These are phyloP conservation scores for Yarrowia sp. DNA, from an alignment of 805 yeast genomes.

Conservation along the genomic window DNA sequence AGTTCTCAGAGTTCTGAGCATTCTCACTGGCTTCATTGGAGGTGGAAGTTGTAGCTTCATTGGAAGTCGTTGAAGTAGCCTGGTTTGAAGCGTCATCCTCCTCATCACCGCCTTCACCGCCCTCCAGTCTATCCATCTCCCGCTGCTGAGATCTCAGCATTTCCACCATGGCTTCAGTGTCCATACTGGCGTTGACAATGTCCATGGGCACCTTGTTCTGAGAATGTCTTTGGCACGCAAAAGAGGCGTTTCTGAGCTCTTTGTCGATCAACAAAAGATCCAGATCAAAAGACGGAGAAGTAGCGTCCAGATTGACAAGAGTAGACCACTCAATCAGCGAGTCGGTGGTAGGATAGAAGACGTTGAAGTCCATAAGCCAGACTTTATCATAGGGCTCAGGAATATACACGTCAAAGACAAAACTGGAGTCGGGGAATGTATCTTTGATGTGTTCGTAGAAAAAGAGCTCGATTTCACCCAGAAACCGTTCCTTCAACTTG, in stretches of 20 bases:
- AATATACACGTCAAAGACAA: slow-evolving; percentile 81
- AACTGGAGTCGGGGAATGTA: slow-evolving; percentile 61
- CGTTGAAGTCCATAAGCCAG: slow-evolving; percentile 83
- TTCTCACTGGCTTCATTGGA: not conserved
- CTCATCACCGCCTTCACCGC: not conserved
- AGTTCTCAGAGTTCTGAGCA: no score
- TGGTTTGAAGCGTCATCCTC: not conserved
- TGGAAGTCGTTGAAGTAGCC: not conserved
- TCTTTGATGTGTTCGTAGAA: slow-evolving; percentile 57
- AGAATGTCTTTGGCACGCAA: slow-evolving; percentile 81
- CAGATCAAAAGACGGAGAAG: slow-evolving; percentile 47
- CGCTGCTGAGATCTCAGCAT: slow-evolving; percentile 26
- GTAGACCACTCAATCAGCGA: slow-evolving; percentile 88
- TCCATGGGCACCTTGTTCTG: slow-evolving; percentile 93
- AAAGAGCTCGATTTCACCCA: slow-evolving; percentile 60
- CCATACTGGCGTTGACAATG: slow-evolving; percentile 80
- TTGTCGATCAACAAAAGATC: slow-evolving; percentile 69
- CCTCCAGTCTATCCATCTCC: slow-evolving; percentile 19
- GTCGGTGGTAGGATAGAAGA: slow-evolving; percentile 81
- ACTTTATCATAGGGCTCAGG: slow-evolving; percentile 75
- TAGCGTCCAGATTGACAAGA: slow-evolving; percentile 52
- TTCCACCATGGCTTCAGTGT: slow-evolving; percentile 72
- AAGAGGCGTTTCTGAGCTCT: slow-evolving; percentile 70
- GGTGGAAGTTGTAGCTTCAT: not conserved
- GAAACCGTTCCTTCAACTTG: slow-evolving; percentile 58